Conservation (phyloP, 1,284 basidiomycete genomes). For the Tetrapyrgos nigripes region DNA sequence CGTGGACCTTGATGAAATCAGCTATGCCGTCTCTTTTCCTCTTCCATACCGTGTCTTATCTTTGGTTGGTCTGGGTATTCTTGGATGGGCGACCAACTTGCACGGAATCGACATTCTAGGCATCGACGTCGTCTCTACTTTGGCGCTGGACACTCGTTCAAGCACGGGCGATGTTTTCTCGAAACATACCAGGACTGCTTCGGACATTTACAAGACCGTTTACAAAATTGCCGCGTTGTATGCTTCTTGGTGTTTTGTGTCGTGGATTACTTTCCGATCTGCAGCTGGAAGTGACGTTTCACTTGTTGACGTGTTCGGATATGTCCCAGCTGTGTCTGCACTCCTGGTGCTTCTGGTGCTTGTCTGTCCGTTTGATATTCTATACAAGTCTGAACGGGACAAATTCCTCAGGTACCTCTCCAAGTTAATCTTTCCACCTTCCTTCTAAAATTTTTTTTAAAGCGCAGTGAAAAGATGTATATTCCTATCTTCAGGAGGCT, state of each 20-base stretch:
- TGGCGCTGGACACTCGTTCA: slow-evolving; percentile 57
- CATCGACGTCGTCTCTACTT: slow-evolving; percentile 73
- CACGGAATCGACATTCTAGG: slow-evolving; percentile 81
- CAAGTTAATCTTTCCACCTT: slow-evolving; percentile 38
- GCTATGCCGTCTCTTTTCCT: slow-evolving; percentile 71
- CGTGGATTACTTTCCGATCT: slow-evolving; percentile 73
- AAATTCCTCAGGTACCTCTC: slow-evolving; percentile 83
- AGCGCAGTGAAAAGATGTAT: slow-evolving; percentile 80
- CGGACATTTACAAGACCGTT: slow-evolving; percentile 60
- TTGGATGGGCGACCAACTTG: slow-evolving; percentile 88
- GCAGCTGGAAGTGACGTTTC: slow-evolving; percentile 61
- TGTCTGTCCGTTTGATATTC: slow-evolving; percentile 69
- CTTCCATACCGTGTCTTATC: slow-evolving; percentile 84
- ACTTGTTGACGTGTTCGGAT: slow-evolving; percentile 77
- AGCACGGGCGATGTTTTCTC: slow-evolving; percentile 37
- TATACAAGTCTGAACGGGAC: slow-evolving; percentile 74
- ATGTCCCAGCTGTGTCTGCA: slow-evolving; percentile 73
- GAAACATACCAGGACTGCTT: slow-evolving; percentile 26
- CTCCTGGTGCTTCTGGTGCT: slow-evolving; percentile 64
- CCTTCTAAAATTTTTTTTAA: background rate
- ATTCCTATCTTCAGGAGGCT: slow-evolving; percentile 62
- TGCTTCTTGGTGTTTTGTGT: slow-evolving; percentile 58
- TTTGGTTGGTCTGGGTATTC: slow-evolving; percentile 72
- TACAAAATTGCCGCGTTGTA: slow-evolving; percentile 76
- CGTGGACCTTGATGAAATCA: slow-evolving; percentile 38